phyloP scores from a whole-genome alignment of 768 basidiomycete species.

The Coprinopsis sp. region DNA sequence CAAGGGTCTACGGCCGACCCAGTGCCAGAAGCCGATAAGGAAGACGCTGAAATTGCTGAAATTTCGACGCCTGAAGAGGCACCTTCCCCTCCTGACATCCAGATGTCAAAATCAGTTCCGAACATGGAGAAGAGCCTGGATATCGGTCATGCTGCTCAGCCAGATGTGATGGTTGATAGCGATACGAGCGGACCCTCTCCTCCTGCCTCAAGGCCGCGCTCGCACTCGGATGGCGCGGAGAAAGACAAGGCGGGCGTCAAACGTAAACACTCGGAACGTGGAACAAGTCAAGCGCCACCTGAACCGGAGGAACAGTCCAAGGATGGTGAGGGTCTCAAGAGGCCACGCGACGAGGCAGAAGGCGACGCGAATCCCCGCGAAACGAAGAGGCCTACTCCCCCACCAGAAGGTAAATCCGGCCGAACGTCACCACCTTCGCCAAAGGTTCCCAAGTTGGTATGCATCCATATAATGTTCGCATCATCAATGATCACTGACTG shows the following conservation, averaged over 20 bases:
- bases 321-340: slow-evolving; percentile 43
- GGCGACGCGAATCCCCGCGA: slow-evolving; percentile 60
- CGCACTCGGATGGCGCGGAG: slow-evolving; percentile 48
- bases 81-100: slow-evolving; percentile 8
- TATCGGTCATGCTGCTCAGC: slow-evolving; percentile 9
- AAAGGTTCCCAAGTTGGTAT: slow-evolving; percentile 39
- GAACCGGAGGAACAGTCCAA: slow-evolving; percentile 27
- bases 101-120: slow-evolving; percentile 15
- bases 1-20: slow-evolving; percentile 3
- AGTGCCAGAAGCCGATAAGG: slow-evolving; percentile 7
- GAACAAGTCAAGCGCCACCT: slow-evolving; percentile 55
- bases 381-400: slow-evolving; percentile 59
- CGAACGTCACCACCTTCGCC: slow-evolving; percentile 29
- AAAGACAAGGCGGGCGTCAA: slow-evolving; percentile 69
- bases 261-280: slow-evolving; percentile 66
- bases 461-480: slow-evolving; percentile 19
- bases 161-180: too few relatives aligned
- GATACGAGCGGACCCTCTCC: too few relatives aligned
- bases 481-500: slow-evolving; percentile 5
- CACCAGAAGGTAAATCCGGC: slow-evolving; percentile 49
- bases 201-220: slow-evolving; percentile 18
- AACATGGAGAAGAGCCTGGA: slow-evolving; percentile 12
- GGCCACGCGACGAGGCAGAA: slow-evolving; percentile 59
- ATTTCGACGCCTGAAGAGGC: slow-evolving; percentile 8
- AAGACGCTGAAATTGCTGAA: slow-evolving; percentile 1